A percentile compares a stretch with the other conserved stretches of the same genome.
These are phyloP conservation scores for Pyrenula massariospora DNA, from an alignment of 495 filamentous ascomycete genomes.

Conservation along the genomic window DNA sequence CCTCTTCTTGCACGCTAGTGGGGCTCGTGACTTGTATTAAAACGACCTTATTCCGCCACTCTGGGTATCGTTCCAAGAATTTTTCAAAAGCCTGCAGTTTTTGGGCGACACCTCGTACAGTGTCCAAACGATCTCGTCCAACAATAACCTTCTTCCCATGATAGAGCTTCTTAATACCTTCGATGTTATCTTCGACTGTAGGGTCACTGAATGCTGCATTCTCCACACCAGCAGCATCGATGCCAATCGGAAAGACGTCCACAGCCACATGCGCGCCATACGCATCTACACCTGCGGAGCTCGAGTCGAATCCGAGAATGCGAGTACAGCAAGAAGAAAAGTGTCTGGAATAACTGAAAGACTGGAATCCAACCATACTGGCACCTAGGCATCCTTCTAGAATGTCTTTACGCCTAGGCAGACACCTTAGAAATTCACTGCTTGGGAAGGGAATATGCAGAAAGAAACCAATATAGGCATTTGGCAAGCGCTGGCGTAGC, in stretches of 20 bases:
- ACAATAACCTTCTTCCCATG: constrained; percentile 82
- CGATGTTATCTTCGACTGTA: constrained; percentile 54
- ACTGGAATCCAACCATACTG: constrained; percentile 89
- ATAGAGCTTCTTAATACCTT: constrained; percentile 58
- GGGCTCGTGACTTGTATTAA: constrained; percentile 90
- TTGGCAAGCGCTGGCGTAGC: constrained; percentile 67
- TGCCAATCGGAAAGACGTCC: constrained; percentile 84
- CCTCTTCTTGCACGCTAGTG: constrained; percentile 60
- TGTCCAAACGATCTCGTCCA: constrained; percentile 84
- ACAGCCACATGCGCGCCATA: constrained; percentile 80
- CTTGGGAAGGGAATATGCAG: constrained; percentile 88
- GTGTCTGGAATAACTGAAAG: constrained; percentile 82
- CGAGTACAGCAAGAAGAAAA: constrained; percentile 87
- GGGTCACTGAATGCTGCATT: constrained; percentile 55
- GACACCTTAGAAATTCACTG: constrained; percentile 81
- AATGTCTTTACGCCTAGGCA: constrained; percentile 75
- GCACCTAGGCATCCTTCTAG: constrained; percentile 78
- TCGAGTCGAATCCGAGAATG: constrained; percentile 74
- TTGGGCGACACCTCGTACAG: constrained; percentile 78
- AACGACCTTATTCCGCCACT: constrained; percentile 86
- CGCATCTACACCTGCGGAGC: constrained; percentile 68
- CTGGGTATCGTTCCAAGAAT: constrained; percentile 76
- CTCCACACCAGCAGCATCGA: constrained; percentile 64
- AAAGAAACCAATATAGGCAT: constrained; percentile 84
- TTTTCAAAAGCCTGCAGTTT: constrained; percentile 88